Evolutionary conservation across 305 asterid genomes (phyloP), one percentile per base, ranked within the genome.

Genomic region (Fraxinus paxiana): DNA sequence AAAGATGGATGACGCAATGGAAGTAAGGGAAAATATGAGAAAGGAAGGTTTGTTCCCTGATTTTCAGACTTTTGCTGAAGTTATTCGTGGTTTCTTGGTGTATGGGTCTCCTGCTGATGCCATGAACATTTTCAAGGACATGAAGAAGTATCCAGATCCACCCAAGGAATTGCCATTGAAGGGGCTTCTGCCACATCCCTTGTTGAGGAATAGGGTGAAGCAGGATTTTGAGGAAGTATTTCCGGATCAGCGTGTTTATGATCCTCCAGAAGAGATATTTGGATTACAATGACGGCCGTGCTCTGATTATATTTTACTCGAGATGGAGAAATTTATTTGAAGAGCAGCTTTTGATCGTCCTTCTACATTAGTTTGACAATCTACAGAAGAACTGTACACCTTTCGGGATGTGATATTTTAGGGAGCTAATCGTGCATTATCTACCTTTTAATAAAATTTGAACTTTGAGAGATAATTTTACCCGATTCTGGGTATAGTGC

Each of bases 91-190:
- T 80, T 95, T 95, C 91, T 87, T 95, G 84, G 93, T 92, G 41
- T 83, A 89, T 95, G n/a, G n/a, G n/a, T n/a, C n/a, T n/a, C n/a
- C n/a, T n/a, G n/a, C 94, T 31, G 98, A 93, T 77, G 98, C 98
- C 83, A 95, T 95, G 98, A 95, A 95, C 86, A 76, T 95, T 35
- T 95, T 84, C 6, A 98, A 95, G 85, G 98, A 93, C 86, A 93
- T 93, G 98, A 92, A 92, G 65, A 92, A 89, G 77, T 90, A 93
- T 82, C 98, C 98, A 18, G 96, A 93, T 8, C 98, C 90, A 77
- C 98, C 98, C 0, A 98, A 95, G 17, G 94, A 92, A 82, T 75
- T 91, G 86, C 98, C 98, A 20, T 71, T 95, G 81, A 95, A 93
- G 86, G 98, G 98, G 15, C 98, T 95, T 77, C 86, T 95, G 83